Percentiles rank a stretch among this genome's conserved stretches.
Evolutionary conservation across 768 basidiomycete genomes (phyloP).

Genomic region (Tulasnella sp.): DNA sequence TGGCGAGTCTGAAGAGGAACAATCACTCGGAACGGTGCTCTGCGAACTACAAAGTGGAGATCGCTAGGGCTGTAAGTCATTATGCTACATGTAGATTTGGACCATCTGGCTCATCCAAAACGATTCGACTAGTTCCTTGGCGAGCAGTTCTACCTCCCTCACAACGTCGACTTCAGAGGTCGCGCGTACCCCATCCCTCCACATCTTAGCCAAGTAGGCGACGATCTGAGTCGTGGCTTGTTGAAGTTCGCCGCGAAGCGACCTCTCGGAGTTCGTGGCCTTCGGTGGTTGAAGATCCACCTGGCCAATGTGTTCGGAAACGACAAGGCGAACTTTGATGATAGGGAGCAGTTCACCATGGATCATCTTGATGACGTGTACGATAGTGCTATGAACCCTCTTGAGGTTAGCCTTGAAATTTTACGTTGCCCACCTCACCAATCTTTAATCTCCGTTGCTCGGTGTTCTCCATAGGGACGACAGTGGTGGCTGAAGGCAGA

Average conservation of each 20-base stretch:
- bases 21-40: constrained; percentile 88
- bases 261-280: constrained; percentile 69
- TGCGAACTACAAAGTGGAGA: constrained; percentile 95
- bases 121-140: constrained; percentile 54
- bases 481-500: constrained; percentile 88
- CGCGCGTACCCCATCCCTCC: constrained; percentile 95
- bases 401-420: constrained; percentile 44
- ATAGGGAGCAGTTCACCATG: constrained; percentile 71
- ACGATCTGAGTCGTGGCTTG: constrained; percentile 82
- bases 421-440: not conserved
- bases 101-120: not conserved
- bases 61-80: constrained; percentile 69
- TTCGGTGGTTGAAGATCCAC: constrained; percentile 94
- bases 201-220: constrained; percentile 89
- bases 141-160: constrained; percentile 84
- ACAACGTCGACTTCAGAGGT: constrained; percentile 96
- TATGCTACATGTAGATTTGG: not conserved
- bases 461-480: constrained; percentile 36
- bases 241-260: constrained; percentile 71
- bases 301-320: constrained; percentile 85
- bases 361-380: constrained; percentile 64
- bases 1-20: constrained; percentile 51
- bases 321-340: constrained; percentile 91
- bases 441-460: not conserved
- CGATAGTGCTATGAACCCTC: constrained; percentile 71